phyloP scores from a whole-genome alignment of 2,329 filamentous ascomycete species.

The Claviceps sorghi region DNA sequence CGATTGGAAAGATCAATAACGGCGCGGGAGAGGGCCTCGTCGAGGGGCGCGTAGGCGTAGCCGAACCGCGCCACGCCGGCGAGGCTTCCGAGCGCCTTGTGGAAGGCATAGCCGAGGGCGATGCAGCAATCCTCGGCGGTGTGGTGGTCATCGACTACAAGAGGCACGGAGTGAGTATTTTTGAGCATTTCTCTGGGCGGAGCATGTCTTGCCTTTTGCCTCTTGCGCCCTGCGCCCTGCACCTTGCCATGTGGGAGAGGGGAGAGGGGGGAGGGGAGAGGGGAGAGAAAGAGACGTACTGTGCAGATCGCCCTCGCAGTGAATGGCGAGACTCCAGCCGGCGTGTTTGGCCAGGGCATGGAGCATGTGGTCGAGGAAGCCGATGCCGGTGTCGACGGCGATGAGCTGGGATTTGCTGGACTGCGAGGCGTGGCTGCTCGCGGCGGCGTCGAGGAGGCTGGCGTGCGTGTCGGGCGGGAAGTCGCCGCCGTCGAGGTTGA shows the following conservation, averaged over 20 bases:
- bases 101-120: slow-evolving; percentile 76
- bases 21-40: slow-evolving; percentile 85
- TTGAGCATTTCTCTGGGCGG: too few relatives aligned
- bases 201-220: too few relatives aligned
- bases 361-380: slow-evolving; percentile 97
- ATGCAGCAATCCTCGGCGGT: slow-evolving; percentile 93
- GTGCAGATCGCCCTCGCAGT: slow-evolving; percentile 78
- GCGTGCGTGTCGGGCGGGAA: slow-evolving; percentile 52
- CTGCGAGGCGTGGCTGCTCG: slow-evolving; percentile 66
- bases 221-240: too few relatives aligned
- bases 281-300: slow-evolving; percentile 38
- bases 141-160: slow-evolving; percentile 89
- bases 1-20: slow-evolving; percentile 93
- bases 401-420: slow-evolving; percentile 74
- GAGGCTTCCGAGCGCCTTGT: slow-evolving; percentile 59
- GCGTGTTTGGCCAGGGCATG: slow-evolving; percentile 93
- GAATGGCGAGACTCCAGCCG: slow-evolving; percentile 77
- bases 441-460: slow-evolving; percentile 32
- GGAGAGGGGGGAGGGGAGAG: background rate
- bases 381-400: slow-evolving; percentile 80
- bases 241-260: background rate
- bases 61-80: slow-evolving; percentile 82
- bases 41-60: slow-evolving; percentile 79
- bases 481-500: slow-evolving; percentile 83
- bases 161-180: background rate